phyloP scores from a whole-genome alignment of 2,329 filamentous ascomycete genomes.

The Magnaporthiopsis incrustans region DNA sequence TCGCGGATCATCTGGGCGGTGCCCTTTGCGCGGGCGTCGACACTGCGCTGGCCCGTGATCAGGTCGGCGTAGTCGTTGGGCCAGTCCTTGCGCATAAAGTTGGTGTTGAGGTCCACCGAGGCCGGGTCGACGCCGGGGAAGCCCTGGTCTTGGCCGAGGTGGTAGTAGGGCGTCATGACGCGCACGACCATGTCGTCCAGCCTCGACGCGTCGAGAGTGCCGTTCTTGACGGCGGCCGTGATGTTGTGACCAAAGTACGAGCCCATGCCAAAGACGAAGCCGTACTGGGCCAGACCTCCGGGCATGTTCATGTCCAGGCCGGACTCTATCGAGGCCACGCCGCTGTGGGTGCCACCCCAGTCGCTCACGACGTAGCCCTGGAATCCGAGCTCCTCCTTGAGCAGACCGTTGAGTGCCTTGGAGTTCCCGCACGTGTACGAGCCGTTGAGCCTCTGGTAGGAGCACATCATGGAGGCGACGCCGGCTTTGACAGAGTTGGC shows the following conservation, averaged over 20 bases:
- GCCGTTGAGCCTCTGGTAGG: slow-evolving; percentile 69
- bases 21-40: slow-evolving; percentile 39
- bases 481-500: slow-evolving; percentile 60
- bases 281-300: slow-evolving; percentile 27
- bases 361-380: slow-evolving; percentile 78
- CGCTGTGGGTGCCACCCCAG: slow-evolving; percentile 15
- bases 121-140: slow-evolving; percentile 37
- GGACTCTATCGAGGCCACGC: slow-evolving; percentile 32
- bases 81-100: slow-evolving; percentile 40
- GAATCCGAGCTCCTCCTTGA: slow-evolving; percentile 72
- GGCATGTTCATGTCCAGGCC: slow-evolving; percentile 47
- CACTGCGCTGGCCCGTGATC: background rate
- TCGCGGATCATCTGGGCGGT: slow-evolving; percentile 47
- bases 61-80: slow-evolving; percentile 20
- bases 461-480: slow-evolving; percentile 54
- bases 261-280: slow-evolving; percentile 14
- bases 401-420: slow-evolving; percentile 58
- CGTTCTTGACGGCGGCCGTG: slow-evolving; percentile 67
- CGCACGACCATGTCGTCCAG: slow-evolving; percentile 56
- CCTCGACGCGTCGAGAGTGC: slow-evolving; percentile 61
- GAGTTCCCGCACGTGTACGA: slow-evolving; percentile 71
- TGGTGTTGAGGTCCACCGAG: slow-evolving; percentile 37
- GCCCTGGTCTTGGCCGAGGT: slow-evolving; percentile 38
- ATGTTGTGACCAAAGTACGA: slow-evolving; percentile 52
- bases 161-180: slow-evolving; percentile 46